Percentiles rank a stretch among this genome's conserved stretches.
Evolutionary conservation across 768 basidiomycete genomes (phyloP).

Genomic region (Agrocybe pediades): DNA sequence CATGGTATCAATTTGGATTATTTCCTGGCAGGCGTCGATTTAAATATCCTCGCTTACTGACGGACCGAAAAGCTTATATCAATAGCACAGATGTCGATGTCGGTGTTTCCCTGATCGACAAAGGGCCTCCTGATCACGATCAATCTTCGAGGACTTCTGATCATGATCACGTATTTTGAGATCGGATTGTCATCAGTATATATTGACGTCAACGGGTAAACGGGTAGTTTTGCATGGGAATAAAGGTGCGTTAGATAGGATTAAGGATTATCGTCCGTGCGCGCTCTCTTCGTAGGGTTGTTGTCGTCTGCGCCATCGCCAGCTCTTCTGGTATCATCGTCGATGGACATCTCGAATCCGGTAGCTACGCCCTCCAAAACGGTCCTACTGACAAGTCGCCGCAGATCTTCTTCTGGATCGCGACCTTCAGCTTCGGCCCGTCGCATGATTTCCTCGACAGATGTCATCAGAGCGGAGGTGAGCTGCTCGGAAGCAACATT

Average conservation of each 20-base stretch:
- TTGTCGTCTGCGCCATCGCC: conserved; percentile 23
- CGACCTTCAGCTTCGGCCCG: conserved; percentile 55
- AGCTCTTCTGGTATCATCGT: conserved; percentile 16
- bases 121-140: conserved; percentile 29
- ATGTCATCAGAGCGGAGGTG: conserved; percentile 65
- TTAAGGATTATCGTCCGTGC: conserved; percentile 30
- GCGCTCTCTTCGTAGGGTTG: conserved; percentile 35
- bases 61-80: conserved; percentile 9
- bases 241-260: conserved; percentile 5
- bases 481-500: conserved; percentile 70
- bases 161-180: conserved; percentile 31
- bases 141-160: conserved; percentile 28
- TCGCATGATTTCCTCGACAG: conserved; percentile 66
- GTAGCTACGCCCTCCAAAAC: conserved; percentile 68
- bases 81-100: conserved; percentile 13
- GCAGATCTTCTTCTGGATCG: conserved; percentile 70
- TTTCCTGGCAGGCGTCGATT: too few relatives aligned
- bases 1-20: too few relatives aligned
- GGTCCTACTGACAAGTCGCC: conserved; percentile 59
- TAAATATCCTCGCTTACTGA: not conserved
- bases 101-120: conserved; percentile 23
- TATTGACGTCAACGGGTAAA: conserved; percentile 11
- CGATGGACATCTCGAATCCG: conserved; percentile 53
- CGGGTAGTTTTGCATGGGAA: not conserved
- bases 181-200: conserved; percentile 5